Base-by-base conservation (phyloP, 306 rosid genomes). In the Sicyos baderoa region DNA sequence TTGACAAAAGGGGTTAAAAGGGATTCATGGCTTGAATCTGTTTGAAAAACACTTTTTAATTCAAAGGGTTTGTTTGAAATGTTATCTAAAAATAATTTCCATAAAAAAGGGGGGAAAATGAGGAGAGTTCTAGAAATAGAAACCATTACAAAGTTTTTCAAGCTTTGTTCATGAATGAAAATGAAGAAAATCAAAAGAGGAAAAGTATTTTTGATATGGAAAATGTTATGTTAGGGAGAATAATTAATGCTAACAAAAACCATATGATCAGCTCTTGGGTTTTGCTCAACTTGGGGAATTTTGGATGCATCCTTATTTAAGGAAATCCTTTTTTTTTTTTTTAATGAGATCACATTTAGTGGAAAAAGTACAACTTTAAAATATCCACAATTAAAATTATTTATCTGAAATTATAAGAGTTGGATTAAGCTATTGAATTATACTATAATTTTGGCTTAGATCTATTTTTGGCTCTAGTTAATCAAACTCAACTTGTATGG, bases 221-320 rank as follows among this genome's bases (percentile, higher is more conserved):
- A 23, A 56, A 13, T 13, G 57, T 17, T 53, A 15, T 48, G 57
- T 17, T 53, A 15, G 14, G 52, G 17, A 17, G 56, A 15, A 7
- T 8, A 17, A 53, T 53, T 45, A 12, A 35, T 35, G 16, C 21
- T 17, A 2, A 53, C 13, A 53, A 13, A 25, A 9, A 22, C 7
- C n/a, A 56, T 59, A 3, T 32, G 68, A 62, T 62, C 12, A 65
- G 13, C 4, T 42, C 25, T 64, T 40, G 27, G 11, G 70, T 44
- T 19, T 61, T 64, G 29, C 11, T 64, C n/a, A 6, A 65, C 37
- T 12, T 65, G 17, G 12, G 35, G 45, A 42, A 64, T 5, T 61
- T 19, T 64, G 70, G 54, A 65, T 44, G 54, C 27, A 64, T 40
- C 50, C 54, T 42, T 40, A n/a, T 65, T 65, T 42, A 17, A 65